Conservation (phyloP, 1,284 basidiomycete genomes). For the Irpex sp. region DNA sequence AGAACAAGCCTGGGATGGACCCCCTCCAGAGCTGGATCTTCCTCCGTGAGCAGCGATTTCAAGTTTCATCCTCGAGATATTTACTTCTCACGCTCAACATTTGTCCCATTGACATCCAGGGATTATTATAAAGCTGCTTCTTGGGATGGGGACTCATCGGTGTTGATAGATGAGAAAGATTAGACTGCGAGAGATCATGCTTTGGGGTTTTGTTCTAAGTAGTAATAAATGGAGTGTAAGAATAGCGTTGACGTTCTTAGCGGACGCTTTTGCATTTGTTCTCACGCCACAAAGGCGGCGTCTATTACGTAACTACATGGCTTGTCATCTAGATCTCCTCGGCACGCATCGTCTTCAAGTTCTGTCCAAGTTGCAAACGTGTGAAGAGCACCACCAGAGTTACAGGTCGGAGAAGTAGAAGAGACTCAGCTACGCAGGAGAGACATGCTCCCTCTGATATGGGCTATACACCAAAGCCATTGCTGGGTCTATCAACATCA, state of each 20-base stretch:
- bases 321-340: no score
- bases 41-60: neutral
- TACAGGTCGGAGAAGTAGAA: neutral
- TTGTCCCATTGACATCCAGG: neutral
- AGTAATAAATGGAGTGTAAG: no score
- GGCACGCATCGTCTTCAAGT: no score
- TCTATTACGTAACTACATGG: neutral
- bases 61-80: neutral
- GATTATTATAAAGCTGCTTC: neutral
- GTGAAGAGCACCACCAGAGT: no score
- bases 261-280: no score
- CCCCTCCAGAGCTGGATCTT: slow-evolving; percentile 4
- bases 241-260: no score
- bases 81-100: neutral
- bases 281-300: neutral
- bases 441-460: slow-evolving; percentile 1
- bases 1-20: slow-evolving; percentile 4
- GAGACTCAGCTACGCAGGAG: neutral
- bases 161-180: neutral
- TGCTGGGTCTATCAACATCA: neutral
- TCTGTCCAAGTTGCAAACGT: no score
- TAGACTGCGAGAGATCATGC: neutral
- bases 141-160: slow-evolving; percentile 2
- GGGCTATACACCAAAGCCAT: neutral
- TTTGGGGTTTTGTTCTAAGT: no score